phyloP scores from a whole-genome alignment of 805 yeast species.

The Clavispora fructus region DNA sequence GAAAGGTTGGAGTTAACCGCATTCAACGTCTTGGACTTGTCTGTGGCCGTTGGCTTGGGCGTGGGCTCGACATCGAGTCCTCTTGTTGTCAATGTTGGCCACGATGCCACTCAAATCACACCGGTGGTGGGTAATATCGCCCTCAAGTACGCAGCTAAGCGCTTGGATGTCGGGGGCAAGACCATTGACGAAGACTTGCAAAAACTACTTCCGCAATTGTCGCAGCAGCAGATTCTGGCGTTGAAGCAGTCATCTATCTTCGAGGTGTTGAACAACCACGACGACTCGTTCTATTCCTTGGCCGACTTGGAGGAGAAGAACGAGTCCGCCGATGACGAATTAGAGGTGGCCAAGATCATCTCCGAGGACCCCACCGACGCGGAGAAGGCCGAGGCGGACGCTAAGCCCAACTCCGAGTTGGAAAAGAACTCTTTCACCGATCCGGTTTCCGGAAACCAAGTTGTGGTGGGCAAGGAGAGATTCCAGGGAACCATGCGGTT shows the following conservation, averaged over 20 bases:
- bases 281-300: slow-evolving; percentile 56
- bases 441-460: slow-evolving; percentile 43
- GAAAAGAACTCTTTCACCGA: slow-evolving; percentile 72
- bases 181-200: slow-evolving; percentile 52
- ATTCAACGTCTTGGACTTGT: slow-evolving; percentile 60
- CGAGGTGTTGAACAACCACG: slow-evolving; percentile 73
- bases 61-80: slow-evolving; percentile 61
- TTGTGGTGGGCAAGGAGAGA: slow-evolving; percentile 84
- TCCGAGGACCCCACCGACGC: slow-evolving; percentile 56
- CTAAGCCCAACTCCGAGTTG: slow-evolving; percentile 56
- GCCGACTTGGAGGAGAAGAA: slow-evolving; percentile 37
- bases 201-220: slow-evolving; percentile 53
- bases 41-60: slow-evolving; percentile 71
- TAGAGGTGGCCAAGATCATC: slow-evolving; percentile 87
- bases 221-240: slow-evolving; percentile 57
- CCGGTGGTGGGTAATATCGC: slow-evolving; percentile 75
- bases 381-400: slow-evolving; percentile 24
- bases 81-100: slow-evolving; percentile 77
- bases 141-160: slow-evolving; percentile 47
- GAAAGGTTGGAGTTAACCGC: slow-evolving; percentile 71
- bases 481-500: slow-evolving; percentile 72
- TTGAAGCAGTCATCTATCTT: slow-evolving; percentile 71
- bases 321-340: slow-evolving; percentile 60
- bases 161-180: slow-evolving; percentile 59
- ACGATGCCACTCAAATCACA: slow-evolving; percentile 65